Evolutionary conservation across 2,329 filamentous ascomycete species (phyloP).

Genomic region (Cladosporium sp.): DNA sequence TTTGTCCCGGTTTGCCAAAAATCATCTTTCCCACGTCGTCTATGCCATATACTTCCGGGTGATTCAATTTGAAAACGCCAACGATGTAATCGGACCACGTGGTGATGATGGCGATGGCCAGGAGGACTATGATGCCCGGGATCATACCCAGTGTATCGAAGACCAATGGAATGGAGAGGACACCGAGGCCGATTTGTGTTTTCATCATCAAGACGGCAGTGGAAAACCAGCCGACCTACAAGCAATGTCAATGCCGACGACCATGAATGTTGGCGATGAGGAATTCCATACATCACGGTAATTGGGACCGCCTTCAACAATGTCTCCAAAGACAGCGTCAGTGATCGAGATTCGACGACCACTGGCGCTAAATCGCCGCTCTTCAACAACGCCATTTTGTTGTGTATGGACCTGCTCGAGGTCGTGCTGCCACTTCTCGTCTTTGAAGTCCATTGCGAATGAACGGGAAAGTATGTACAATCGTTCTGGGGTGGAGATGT

Average conservation of each 20-base stretch:
- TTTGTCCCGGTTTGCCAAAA: constrained; percentile 49
- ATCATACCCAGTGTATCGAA: constrained; percentile 46
- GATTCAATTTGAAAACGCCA: constrained; percentile 49
- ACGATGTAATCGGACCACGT: constrained; percentile 48
- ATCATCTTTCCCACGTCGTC: constrained; percentile 53
- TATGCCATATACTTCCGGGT: constrained; percentile 54
- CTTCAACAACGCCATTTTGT: constrained; percentile 2
- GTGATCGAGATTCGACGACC: constrained; percentile 11
- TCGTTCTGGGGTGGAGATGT: not conserved
- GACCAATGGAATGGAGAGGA: constrained; percentile 44
- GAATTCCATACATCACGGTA: constrained; percentile 16
- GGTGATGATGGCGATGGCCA: constrained; percentile 40
- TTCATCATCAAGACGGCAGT: constrained; percentile 45
- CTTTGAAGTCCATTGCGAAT: constrained; percentile 4
- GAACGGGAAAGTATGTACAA: not conserved
- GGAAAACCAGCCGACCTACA: constrained; percentile 48
- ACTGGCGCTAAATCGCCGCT: constrained; percentile 7
- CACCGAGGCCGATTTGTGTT: constrained; percentile 42
- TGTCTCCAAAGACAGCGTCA: constrained; percentile 20
- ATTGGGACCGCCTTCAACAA: constrained; percentile 17
- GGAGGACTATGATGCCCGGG: constrained; percentile 43
- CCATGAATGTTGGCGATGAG: not conserved
- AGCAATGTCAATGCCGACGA: not conserved
- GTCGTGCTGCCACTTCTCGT: constrained; percentile 7
- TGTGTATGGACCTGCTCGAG: not conserved